Conservation (phyloP, 169 alveolate genomes). For the Eimeria mitis region DNA sequence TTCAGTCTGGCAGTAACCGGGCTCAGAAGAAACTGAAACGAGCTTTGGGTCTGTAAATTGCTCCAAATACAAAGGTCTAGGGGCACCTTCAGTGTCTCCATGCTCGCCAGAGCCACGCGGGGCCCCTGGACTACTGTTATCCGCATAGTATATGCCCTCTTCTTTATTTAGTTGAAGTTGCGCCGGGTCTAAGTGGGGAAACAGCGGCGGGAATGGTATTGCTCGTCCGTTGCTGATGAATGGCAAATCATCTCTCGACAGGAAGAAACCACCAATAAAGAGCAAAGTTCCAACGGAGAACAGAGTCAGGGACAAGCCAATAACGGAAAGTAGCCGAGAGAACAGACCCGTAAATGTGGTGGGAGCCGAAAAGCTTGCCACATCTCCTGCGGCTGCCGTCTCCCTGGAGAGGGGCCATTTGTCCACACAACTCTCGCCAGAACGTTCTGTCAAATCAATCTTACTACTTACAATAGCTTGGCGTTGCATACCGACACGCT, state of each 20-base stretch:
- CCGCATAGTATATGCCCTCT: constrained; percentile 42
- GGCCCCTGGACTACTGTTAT: not conserved
- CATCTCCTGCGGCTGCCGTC: not conserved
- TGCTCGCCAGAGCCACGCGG: not conserved
- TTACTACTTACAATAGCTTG: not conserved
- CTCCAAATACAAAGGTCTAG: not conserved
- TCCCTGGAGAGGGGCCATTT: not conserved
- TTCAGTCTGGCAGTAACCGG: not conserved
- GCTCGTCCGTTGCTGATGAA: constrained; percentile 6
- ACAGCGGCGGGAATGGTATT: constrained; percentile 72
- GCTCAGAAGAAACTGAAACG: not conserved
- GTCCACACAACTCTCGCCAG: not conserved
- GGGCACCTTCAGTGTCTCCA: not conserved
- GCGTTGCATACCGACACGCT: not conserved
- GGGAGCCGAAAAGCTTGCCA: not conserved
- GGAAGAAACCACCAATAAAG: constrained; percentile 72
- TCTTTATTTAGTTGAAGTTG: constrained; percentile 22
- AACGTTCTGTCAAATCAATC: not conserved
- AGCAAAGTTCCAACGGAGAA: constrained; percentile 16
- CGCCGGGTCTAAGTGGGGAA: constrained; percentile 76
- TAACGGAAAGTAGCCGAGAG: not conserved
- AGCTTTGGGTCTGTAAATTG: not conserved
- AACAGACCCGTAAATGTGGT: not conserved
- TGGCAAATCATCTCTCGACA: constrained; percentile 47
- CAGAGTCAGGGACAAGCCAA: constrained; percentile 21